Percentiles rank a stretch among this genome's conserved stretches.
phyloP scores from a whole-genome alignment of 192 early-diverging fungal species.

The Rhizoclosmatium globosum region DNA sequence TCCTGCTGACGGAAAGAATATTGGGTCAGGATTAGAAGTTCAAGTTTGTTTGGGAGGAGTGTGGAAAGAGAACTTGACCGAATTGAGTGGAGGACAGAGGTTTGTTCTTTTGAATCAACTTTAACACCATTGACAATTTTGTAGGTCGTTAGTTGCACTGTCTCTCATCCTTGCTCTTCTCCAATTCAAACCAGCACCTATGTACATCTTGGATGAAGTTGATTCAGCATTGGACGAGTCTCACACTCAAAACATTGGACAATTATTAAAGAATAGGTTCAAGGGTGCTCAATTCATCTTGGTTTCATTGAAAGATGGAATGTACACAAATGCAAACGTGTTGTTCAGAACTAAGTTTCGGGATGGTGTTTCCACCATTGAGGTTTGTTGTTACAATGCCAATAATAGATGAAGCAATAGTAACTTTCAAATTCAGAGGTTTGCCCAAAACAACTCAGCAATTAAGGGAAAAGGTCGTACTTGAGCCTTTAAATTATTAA shows the following conservation, averaged over 20 bases:
- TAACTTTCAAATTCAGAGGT: background rate
- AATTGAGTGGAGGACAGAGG: conserved; percentile 97
- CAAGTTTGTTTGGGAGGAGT: conserved; percentile 95
- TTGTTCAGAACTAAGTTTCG: conserved; percentile 93
- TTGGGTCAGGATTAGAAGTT: conserved; percentile 90
- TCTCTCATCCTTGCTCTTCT: conserved; percentile 95
- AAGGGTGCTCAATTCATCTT: conserved; percentile 98
- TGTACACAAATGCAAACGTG: conserved; percentile 99
- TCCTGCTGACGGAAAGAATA: conserved; percentile 79
- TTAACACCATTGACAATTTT: conserved; percentile 1
- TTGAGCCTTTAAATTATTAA: no score
- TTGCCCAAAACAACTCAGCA: background rate
- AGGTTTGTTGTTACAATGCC: conserved; percentile 48
- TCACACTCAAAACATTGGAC: conserved; percentile 99
- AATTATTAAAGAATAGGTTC: conserved; percentile 90
- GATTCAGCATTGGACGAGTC: conserved; percentile 97
- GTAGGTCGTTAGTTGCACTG: conserved; percentile 92
- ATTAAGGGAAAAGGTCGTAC: no score
- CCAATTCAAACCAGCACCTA: conserved; percentile 98
- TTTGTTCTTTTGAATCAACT: conserved; percentile 32
- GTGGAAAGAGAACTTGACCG: conserved; percentile 96
- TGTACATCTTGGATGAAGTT: conserved; percentile 99
- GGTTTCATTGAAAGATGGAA: conserved; percentile 98
- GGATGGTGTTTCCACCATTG: conserved; percentile 94
- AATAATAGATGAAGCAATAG: background rate